Evolutionary conservation across 257 asterid genomes (phyloP).

Genomic region (Nicotiana obtusifolia): DNA sequence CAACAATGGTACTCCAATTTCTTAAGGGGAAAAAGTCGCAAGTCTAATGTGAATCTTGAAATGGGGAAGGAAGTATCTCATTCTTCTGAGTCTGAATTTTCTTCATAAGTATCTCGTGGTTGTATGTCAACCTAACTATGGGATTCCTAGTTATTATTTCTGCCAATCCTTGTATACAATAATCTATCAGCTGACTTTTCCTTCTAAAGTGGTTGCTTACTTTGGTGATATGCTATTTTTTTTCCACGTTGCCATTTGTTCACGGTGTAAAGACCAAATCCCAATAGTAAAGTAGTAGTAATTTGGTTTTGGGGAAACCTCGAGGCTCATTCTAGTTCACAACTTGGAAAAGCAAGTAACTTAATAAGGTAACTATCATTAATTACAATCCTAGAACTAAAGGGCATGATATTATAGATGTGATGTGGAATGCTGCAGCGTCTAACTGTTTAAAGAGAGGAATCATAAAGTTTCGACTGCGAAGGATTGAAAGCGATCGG

Average conservation of each 20-base stretch:
- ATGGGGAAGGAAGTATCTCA: neutral
- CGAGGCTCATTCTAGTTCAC: neutral
- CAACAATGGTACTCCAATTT: constrained; percentile 45
- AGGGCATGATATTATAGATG: neutral
- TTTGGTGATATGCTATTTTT: neutral
- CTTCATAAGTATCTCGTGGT: neutral
- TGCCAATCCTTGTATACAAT: neutral
- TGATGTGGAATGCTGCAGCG: neutral
- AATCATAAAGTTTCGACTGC: neutral
- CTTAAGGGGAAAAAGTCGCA: constrained; percentile 28
- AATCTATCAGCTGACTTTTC: neutral
- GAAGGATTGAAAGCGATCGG: too few species aligned
- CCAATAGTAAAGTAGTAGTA: neutral
- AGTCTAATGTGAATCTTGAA: neutral
- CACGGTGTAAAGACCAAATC: neutral
- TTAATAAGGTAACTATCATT: neutral
- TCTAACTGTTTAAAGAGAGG: neutral
- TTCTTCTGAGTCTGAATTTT: neutral
- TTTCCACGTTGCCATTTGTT: neutral
- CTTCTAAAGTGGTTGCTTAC: neutral
- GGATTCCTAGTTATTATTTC: neutral
- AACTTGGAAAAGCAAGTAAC: neutral
- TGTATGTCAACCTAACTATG: neutral
- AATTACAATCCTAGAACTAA: neutral
- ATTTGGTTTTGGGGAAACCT: neutral